Percentiles rank a stretch among this genome's conserved stretches.
These are phyloP conservation scores for Globisporangium nodosum DNA, from an alignment of 352 stramenopile genomes.

Conservation along the genomic window DNA sequence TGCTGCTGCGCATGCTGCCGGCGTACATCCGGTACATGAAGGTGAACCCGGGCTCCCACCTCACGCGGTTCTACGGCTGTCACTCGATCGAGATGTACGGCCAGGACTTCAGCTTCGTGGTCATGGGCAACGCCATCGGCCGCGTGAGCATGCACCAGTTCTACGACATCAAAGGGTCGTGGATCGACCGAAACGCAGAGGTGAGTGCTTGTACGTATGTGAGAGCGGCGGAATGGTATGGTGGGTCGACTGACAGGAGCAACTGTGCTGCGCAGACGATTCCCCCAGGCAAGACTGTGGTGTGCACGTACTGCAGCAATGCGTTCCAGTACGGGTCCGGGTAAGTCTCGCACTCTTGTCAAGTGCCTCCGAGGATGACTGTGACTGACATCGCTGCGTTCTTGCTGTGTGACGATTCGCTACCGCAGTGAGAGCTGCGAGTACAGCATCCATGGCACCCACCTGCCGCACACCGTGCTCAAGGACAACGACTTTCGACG, in stretches of 20 bases:
- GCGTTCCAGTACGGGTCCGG: conserved; percentile 69
- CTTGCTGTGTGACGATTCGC: neutral
- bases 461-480: conserved; percentile 72
- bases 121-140: conserved; percentile 89
- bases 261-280: conserved; percentile 32
- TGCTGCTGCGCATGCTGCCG: conserved; percentile 80
- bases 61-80: conserved; percentile 88
- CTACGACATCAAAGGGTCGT: conserved; percentile 90
- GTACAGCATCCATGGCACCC: conserved; percentile 74
- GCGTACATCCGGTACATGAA: conserved; percentile 83
- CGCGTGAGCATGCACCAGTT: conserved; percentile 83
- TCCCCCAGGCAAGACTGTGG: conserved; percentile 74
- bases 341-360: conserved; percentile 15
- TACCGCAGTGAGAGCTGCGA: conserved; percentile 46
- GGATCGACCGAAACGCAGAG: conserved; percentile 80
- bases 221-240: no score
- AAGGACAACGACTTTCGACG: conserved; percentile 88
- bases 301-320: conserved; percentile 83
- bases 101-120: conserved; percentile 84
- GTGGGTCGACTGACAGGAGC: neutral
- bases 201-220: conserved; percentile 16
- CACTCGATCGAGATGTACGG: conserved; percentile 90
- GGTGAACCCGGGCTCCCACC: conserved; percentile 62
- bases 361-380: neutral
- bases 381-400: neutral